These are phyloP conservation scores for Lasiodiplodia sp. DNA, from an alignment of 2,329 filamentous ascomycete genomes.

Conservation along the genomic window DNA sequence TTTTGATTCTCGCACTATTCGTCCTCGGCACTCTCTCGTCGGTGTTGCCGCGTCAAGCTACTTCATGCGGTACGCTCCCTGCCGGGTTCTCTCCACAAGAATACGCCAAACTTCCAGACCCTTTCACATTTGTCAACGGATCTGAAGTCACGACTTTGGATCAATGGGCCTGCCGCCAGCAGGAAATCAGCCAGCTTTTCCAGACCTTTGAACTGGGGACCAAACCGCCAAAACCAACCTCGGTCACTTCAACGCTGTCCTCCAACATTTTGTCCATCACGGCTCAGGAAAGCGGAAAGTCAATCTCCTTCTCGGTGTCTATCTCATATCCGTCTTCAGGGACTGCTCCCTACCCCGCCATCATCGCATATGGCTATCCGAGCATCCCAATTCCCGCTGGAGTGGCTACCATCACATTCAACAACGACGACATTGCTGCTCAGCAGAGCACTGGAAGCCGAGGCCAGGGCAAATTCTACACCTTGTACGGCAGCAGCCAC, in stretches of 20 bases:
- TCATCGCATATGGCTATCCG: conserved; percentile 64
- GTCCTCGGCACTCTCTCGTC: background rate
- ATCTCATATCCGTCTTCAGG: conserved; percentile 51
- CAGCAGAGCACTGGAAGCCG: conserved; percentile 57
- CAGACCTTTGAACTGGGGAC: conserved; percentile 49
- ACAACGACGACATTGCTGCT: conserved; percentile 64
- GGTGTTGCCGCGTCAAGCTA: conserved; percentile 8
- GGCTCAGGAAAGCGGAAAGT: conserved; percentile 43
- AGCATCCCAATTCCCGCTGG: conserved; percentile 63
- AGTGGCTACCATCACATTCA: conserved; percentile 66
- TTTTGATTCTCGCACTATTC: background rate
- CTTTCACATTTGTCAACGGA: conserved; percentile 49
- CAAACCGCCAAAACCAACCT: conserved; percentile 46
- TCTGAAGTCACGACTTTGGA: conserved; percentile 44
- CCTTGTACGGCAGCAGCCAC: conserved; percentile 63
- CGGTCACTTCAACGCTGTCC: conserved; percentile 43
- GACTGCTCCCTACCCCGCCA: conserved; percentile 61
- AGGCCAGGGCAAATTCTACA: conserved; percentile 66
- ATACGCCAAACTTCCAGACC: conserved; percentile 47
- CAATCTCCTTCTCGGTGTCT: conserved; percentile 46
- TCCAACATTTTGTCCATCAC: conserved; percentile 46
- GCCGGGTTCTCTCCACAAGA: conserved; percentile 41
- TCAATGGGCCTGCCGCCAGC: conserved; percentile 47
- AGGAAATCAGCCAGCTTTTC: conserved; percentile 45
- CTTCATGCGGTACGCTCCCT: conserved; percentile 33